Evolutionary conservation across 257 asterid species (phyloP), one percentile per base, ranked within the genome.

Genomic region (Nyctanthes arbortristis): DNA sequence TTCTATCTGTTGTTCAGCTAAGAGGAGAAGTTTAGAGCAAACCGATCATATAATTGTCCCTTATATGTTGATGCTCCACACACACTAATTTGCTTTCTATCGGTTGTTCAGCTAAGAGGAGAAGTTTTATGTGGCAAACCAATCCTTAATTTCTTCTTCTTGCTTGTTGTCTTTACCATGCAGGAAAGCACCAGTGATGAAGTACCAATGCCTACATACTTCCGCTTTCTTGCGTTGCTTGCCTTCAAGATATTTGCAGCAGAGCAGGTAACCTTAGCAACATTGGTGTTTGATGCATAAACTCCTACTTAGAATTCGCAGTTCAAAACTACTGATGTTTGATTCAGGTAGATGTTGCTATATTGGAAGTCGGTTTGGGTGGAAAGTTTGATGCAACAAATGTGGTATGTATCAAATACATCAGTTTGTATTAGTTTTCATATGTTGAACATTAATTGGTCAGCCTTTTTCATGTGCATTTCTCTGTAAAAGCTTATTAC

Each of bases 351-450:
- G 97, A 94, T 79, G 97, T 91, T 75, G 96, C 84, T 73, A 94
- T 94, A 59, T 63, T 94, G 85, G 99, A 94, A 81, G 99, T 94
- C 80, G 99, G 99, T 61, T 75, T 94, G 74, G 99, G 99, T 40
- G 99, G 99, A 69, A 91, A 77, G 72, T 91, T 79, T 82, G 99
- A 94, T 73, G 96, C 99, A 49, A 94, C 99, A 35, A 94, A 94
- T 80, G 96, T 91, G 96, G 97, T 94, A 91, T 72, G 91, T 58
- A 40, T 69, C 57, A 43, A 61, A 66, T 35, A 63, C 60, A 49
- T 67, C 25, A 28, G 14, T 58, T 57, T 47, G 49, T 56, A 33
- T 62, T 28, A 60, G 34, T 59, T 39, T 37, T 57, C 61, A 16
- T 54, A 43, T 73, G 66, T 40, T 35, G 24, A 24, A 59, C 76